Conservation (phyloP, 768 basidiomycete genomes). For the Lanmaoa rubissima region DNA sequence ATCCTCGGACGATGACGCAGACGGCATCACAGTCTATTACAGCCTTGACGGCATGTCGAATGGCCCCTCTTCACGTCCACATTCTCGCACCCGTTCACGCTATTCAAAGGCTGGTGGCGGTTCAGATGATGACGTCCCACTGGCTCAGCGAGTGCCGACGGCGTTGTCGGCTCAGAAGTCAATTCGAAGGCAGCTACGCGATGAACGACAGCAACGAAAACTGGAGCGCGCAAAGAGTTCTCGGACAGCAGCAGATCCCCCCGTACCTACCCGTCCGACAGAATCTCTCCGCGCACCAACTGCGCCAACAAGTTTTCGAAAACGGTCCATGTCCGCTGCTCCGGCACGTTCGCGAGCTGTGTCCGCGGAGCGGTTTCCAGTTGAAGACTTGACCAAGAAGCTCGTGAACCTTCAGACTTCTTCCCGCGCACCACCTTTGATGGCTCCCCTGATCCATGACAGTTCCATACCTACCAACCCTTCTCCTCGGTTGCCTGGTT, state of each 20-base stretch:
- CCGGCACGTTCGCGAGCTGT: constrained; percentile 33
- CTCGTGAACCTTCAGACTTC: constrained; percentile 50
- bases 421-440: constrained; percentile 11
- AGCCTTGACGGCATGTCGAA: constrained; percentile 39
- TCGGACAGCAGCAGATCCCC: constrained; percentile 19
- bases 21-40: constrained; percentile 42
- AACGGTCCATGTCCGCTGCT: constrained; percentile 32
- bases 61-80: constrained; percentile 19
- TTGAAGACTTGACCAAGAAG: constrained; percentile 59
- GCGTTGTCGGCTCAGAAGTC: constrained; percentile 81
- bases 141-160: constrained; percentile 79
- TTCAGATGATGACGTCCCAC: constrained; percentile 78
- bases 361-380: constrained; percentile 40
- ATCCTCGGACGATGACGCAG: constrained; percentile 47
- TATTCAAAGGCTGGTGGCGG: constrained; percentile 26
- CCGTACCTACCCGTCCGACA: constrained; percentile 16
- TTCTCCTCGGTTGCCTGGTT: constrained; percentile 10
- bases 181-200: constrained; percentile 67
- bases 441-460: constrained; percentile 11
- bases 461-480: constrained; percentile 5
- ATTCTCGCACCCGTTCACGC: constrained; percentile 23
- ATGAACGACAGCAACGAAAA: constrained; percentile 61
- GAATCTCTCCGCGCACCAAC: constrained; percentile 27
- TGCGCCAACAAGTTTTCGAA: constrained; percentile 39
- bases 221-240: constrained; percentile 41